phyloP scores from a whole-genome alignment of 2,329 filamentous ascomycete genomes.

The Hypoxylon sp. region DNA sequence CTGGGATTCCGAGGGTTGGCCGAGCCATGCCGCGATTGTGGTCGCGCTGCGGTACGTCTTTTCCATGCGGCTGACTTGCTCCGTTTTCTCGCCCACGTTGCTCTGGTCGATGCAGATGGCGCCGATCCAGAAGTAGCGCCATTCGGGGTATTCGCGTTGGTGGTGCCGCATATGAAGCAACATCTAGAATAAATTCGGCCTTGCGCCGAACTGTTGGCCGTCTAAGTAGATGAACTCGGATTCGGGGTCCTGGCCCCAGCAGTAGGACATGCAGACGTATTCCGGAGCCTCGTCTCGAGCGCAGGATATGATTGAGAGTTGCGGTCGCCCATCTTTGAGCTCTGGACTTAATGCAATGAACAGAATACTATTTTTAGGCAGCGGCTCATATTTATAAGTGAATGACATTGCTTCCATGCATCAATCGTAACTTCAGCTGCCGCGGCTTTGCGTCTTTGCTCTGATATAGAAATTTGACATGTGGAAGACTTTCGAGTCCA shows the following conservation, averaged over 20 bases:
- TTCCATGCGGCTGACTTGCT: slow-evolving; percentile 20
- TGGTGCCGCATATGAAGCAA: neutral
- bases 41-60: slow-evolving; percentile 22
- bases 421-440: too few relatives aligned
- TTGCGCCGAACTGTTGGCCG: neutral
- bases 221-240: slow-evolving; percentile 21
- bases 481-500: too few relatives aligned
- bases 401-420: too few relatives aligned
- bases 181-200: slow-evolving; percentile 19
- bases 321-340: slow-evolving; percentile 18
- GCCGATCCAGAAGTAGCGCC: slow-evolving; percentile 22
- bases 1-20: slow-evolving; percentile 8
- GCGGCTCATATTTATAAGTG: too few relatives aligned
- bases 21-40: slow-evolving; percentile 20
- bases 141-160: slow-evolving; percentile 11
- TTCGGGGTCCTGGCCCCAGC: slow-evolving; percentile 19
- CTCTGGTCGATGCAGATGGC: slow-evolving; percentile 22
- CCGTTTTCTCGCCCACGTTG: slow-evolving; percentile 14
- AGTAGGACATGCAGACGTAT: slow-evolving; percentile 24
- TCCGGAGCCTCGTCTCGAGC: slow-evolving; percentile 13
- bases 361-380: slow-evolving; percentile 1
- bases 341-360: slow-evolving; percentile 8
- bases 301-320: slow-evolving; percentile 14
- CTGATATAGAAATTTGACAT: too few relatives aligned
- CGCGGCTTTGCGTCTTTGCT: too few relatives aligned